Base-by-base conservation (phyloP, 2,329 filamentous ascomycete genomes). In the Dactylonectria estremocensis region DNA sequence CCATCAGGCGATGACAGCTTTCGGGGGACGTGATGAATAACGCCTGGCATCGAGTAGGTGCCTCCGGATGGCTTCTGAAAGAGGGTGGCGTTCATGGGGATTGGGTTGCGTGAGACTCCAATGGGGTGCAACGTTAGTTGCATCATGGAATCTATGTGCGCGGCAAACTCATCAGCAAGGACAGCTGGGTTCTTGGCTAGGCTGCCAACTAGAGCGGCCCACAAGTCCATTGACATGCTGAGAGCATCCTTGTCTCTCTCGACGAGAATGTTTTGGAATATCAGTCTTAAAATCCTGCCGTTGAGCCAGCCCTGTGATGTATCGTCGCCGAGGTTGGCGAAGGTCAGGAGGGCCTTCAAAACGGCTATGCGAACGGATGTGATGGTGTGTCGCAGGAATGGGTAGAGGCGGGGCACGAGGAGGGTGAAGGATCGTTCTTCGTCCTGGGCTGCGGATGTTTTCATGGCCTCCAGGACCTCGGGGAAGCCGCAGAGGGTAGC, bases 381-480 rank as follows among this genome's bases (percentile, higher is more conserved):
- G 75, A 99, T 98, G 7, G 97, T 99, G 80, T 99, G 96, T 65
- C 96, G 92, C 50, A 99, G 84, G 86, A 99, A 99, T 3, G 95
- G 95, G 77, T 98, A 99, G 3, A 99, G 89, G 52, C 96, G 91
- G 24, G 97, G 96, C 5, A 99, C 95, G 35, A 99, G 87, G 69
- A 96, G 90, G 4, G 94, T 94, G 79, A 99, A 99, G 1, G 95
- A 97, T 62, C 95, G 92, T 73, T 95, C 92, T 13, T 94, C 89
- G 76, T 98, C 93, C 75, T 92, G 87, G 8, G 90, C 90, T 8
- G 95, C 95, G 63, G 97, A 97, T 33, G 86, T 84, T 82, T 97
- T 97, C 96, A 99, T 99, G 14, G 95, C 93, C 68, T 95, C 91
- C 35, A 99, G 84, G 8, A 98, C 95, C 82, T 97, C 90, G 0